Base-by-base conservation (phyloP, 805 yeast genomes). In the Ogataea henricii region DNA sequence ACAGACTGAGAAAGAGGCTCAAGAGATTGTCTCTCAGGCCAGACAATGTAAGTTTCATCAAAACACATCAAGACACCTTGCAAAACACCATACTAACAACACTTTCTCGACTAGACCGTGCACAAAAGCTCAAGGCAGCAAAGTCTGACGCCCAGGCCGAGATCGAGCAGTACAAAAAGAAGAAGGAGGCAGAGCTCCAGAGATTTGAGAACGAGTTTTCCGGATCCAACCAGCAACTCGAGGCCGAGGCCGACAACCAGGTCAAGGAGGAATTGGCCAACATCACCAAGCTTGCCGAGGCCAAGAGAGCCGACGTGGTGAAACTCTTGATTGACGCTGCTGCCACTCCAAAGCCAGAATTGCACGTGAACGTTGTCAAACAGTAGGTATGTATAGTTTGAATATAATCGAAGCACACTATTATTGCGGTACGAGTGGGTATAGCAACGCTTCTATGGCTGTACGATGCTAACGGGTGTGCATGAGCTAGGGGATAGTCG, bases 1-100 rank as follows among this genome's bases (percentile, higher is more conserved):
- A 13, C 64, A 87, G 77, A 96, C 98, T 53, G 99, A 94, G 74
- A 89, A 87, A 72, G 92, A 89, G 62, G 98, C 99, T n/a, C 97
- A 96, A 60, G 91, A 85, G 59, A 87, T 91, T 55, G 98, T 94
- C 52, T 79, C 91, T 62, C 86, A 87, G 66, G 97, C 99, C 20
- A 88, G 98, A 77, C 79, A 84, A 60, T 89, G 85, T 77, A 77
- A 65, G 81, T 79, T 6, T 14, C n/a, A 23, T 16, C 13, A 35
- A 27, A 26, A 13, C 17, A 7, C 26, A 27, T 27, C 13, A 9
- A 27, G 5, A 4, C 18, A 30, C 8, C 8, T 7, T 9, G 12
- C 34, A 6, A 25, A 4, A 29, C 14, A 10, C 3, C 16, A 13
- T 49, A 55, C 59, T 54, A 53, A 58, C 55, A 6, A 3, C n/a